Base-by-base conservation (phyloP, 2,329 filamentous ascomycete genomes). In the Thielaviopsis euricoi region DNA sequence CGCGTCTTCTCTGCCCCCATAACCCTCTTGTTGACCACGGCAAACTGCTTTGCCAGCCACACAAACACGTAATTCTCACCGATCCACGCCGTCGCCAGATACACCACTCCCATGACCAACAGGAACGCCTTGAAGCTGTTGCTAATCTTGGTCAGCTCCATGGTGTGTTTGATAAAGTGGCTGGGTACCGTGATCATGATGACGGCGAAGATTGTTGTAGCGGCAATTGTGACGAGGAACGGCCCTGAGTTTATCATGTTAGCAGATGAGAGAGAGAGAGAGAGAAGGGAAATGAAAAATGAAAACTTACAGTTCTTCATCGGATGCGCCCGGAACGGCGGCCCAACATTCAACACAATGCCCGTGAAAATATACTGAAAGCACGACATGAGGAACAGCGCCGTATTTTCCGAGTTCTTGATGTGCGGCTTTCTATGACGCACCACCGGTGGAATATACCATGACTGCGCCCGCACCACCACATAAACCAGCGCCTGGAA, bases 281-380 rank as follows among this genome's bases (percentile, higher is more conserved):
- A 26, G 25, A 26, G 7, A 26, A 26, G 4, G 43, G 21, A 25
- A 33, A 29, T 3, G 22, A 6, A n/a, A 49, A 49, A 9, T 6
- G 48, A 10, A 21, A 23, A 74, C 84, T 71, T 69, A 89, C 87
- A 80, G 67, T 98, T 98, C 60, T 85, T 78, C 19, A 74, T 74
- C 74, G 89, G 88, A 17, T 81, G 79, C 65, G 93, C 86, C 57
- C 93, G 79, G 72, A 95, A 98, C 0, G 93, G 93, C 37, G 81
- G 83, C 1, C 93, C 94, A n/a, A 93, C 88, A 64, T 86, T 95
- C 29, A 98, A 76, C 1, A 97, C 86, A 46, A 97, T 78, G 3
- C 88, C 93, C 0, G 89, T 87, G 22, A 96, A 76, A 43, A 95
- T 94, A 69, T 98, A 98, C 68, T 97, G 90, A 66, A 90, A 97